A percentile compares a stretch with the other conserved stretches of the same genome.
phyloP scores from a whole-genome alignment of 1,139 yeast species.

The Pichia sp. region DNA sequence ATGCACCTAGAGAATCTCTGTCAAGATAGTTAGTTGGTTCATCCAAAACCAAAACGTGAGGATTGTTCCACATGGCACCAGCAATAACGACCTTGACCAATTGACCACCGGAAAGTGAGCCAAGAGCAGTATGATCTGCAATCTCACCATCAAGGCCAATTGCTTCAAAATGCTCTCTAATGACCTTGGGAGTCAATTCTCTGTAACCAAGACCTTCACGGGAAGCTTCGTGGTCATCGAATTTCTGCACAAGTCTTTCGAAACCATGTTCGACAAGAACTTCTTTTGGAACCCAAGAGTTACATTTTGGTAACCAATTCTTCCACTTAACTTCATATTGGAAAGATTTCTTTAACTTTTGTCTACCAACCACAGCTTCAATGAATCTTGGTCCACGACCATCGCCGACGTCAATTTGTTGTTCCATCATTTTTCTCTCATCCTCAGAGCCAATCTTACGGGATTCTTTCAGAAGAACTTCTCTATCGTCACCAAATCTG shows the following conservation, averaged over 20 bases:
- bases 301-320: slow-evolving; percentile 86
- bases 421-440: slow-evolving; percentile 74
- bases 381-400: slow-evolving; percentile 86
- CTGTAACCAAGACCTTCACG: slow-evolving; percentile 98
- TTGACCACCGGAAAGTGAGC: slow-evolving; percentile 96
- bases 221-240: slow-evolving; percentile 97
- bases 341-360: slow-evolving; percentile 91
- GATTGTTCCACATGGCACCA: slow-evolving; percentile 99
- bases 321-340: slow-evolving; percentile 97
- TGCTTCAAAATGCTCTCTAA: slow-evolving; percentile 93
- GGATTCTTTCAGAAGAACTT: slow-evolving; percentile 87
- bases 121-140: slow-evolving; percentile 97
- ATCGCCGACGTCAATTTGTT: slow-evolving; percentile 74
- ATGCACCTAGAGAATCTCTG: slow-evolving; percentile 95
- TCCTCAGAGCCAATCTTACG: slow-evolving; percentile 75
- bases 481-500: slow-evolving; percentile 96
- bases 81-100: slow-evolving; percentile 97
- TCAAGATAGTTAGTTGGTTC: slow-evolving; percentile 98
- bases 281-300: slow-evolving; percentile 91
- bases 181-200: slow-evolving; percentile 84
- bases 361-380: slow-evolving; percentile 96
- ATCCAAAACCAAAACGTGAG: slow-evolving; percentile 93
- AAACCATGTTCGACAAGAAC: slow-evolving; percentile 76
- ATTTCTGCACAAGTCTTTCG: slow-evolving; percentile 81
- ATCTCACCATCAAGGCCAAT: slow-evolving; percentile 97